phyloP scores from a whole-genome alignment of 495 filamentous ascomycete genomes.

The Hypomontagnella monticulosa region DNA sequence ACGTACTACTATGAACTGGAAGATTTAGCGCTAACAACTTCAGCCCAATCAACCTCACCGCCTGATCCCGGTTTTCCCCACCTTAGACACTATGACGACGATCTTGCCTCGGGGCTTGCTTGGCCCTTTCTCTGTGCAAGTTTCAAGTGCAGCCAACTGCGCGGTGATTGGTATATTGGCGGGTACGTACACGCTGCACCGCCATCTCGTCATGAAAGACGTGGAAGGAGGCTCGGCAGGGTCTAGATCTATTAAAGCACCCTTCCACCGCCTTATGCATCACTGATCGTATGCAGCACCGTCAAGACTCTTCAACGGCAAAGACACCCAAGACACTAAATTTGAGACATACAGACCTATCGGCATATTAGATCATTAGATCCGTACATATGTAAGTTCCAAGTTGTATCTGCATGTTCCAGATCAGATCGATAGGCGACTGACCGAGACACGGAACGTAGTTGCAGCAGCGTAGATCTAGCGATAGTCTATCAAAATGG shows the following conservation, averaged over 20 bases:
- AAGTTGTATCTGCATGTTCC: too few relatives aligned
- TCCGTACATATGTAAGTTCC: too few relatives aligned
- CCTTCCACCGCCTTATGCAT: not conserved
- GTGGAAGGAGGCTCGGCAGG: too few relatives aligned
- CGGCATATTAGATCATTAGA: too few relatives aligned
- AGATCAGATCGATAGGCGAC: too few relatives aligned
- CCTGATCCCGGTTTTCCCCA: slow-evolving; percentile 12
- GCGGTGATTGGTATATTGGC: slow-evolving; percentile 6
- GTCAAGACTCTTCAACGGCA: slow-evolving; percentile 1
- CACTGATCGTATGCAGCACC: too few relatives aligned
- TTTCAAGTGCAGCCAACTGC: slow-evolving; percentile 23
- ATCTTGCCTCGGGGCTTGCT: slow-evolving; percentile 9
- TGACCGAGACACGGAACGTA: too few relatives aligned
- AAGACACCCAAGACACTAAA: not conserved
- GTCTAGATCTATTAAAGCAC: not conserved
- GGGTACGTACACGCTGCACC: slow-evolving; percentile 18
- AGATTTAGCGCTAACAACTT: not conserved
- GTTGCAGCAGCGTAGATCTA: too few relatives aligned
- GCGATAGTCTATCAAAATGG: slow-evolving; percentile 32
- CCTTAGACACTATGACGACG: slow-evolving; percentile 37
- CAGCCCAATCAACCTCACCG: slow-evolving; percentile 7
- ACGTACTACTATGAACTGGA: too few relatives aligned
- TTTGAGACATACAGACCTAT: slow-evolving; percentile 2
- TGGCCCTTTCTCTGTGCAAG: not conserved
- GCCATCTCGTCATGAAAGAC: slow-evolving; percentile 5